Percentiles rank a stretch among this genome's conserved stretches.
phyloP scores from a whole-genome alignment of 257 asterid species.

The Nicotiana otophora region DNA sequence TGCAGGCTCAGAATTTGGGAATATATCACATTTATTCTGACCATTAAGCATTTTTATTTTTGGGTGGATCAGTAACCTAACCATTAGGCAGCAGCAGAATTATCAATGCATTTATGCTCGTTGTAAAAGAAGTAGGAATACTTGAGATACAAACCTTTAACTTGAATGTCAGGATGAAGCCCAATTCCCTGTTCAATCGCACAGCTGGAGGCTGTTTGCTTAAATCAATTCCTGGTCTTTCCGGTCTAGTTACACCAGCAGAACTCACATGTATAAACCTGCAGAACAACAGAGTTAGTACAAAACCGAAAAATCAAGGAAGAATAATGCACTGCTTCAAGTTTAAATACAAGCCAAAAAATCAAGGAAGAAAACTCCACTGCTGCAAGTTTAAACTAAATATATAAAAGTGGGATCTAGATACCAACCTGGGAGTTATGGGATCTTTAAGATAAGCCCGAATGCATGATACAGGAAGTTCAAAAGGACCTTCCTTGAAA shows the following conservation, averaged over 20 bases:
- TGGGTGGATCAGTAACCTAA: neutral
- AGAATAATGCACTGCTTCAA: constrained; percentile 1
- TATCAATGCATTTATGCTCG: neutral
- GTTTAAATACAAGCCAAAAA: neutral
- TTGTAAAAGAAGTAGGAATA: neutral
- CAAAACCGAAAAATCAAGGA: neutral
- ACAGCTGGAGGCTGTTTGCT: constrained; percentile 99
- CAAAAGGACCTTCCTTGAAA: constrained; percentile 79
- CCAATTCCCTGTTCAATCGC: constrained; percentile 87
- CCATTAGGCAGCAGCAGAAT: neutral
- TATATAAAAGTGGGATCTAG: neutral
- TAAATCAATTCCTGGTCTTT: constrained; percentile 91
- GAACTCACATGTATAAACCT: constrained; percentile 95
- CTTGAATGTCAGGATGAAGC: constrained; percentile 86
- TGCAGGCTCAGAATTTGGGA: neutral
- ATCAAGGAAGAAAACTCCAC: neutral
- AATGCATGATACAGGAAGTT: constrained; percentile 86
- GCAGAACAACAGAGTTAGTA: neutral
- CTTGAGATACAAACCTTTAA: constrained; percentile 51
- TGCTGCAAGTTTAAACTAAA: constrained; percentile 6
- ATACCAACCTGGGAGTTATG: constrained; percentile 61
- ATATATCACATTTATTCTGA: neutral
- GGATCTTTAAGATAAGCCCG: constrained; percentile 75
- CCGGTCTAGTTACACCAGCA: constrained; percentile 97
- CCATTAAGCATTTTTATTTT: neutral